These are phyloP conservation scores for Arctium minus DNA, from an alignment of 129 eudicot genomes.

Conservation along the genomic window DNA sequence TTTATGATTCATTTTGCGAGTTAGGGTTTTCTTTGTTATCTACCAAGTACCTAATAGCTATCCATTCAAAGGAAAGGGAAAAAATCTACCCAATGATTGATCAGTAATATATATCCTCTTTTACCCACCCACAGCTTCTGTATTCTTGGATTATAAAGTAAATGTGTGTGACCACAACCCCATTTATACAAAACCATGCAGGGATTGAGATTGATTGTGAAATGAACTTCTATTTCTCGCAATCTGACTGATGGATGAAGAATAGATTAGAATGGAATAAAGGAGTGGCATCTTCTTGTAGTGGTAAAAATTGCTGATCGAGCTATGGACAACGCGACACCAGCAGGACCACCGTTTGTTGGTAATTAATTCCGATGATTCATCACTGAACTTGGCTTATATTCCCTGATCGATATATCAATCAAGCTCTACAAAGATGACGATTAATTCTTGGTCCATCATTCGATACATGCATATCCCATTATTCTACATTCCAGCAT, in stretches of 20 bases:
- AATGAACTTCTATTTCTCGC: background rate
- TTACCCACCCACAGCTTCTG: slow-evolving; percentile 15
- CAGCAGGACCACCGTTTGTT: slow-evolving; percentile 19
- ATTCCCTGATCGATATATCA: background rate
- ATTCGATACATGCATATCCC: background rate
- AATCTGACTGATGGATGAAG: background rate
- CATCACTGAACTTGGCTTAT: slow-evolving; percentile 5
- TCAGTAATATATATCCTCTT: background rate
- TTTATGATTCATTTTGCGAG: slow-evolving; percentile 19
- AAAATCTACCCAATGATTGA: slow-evolving; percentile 6
- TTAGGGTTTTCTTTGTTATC: slow-evolving; percentile 26
- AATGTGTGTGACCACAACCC: slow-evolving; percentile 36
- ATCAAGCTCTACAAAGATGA: slow-evolving; percentile 3
- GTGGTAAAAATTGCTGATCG: slow-evolving; percentile 13
- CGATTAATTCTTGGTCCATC: slow-evolving; percentile 18
- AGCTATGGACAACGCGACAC: slow-evolving; percentile 25
- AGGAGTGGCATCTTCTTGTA: slow-evolving; percentile 21
- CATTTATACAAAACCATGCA: slow-evolving; percentile 10
- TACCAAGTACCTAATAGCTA: slow-evolving; percentile 15
- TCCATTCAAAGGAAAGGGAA: background rate
- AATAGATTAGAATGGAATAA: slow-evolving; percentile 43
- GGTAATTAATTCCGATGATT: slow-evolving; percentile 21
- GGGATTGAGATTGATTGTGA: slow-evolving; percentile 10
- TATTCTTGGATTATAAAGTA: slow-evolving; percentile 17
- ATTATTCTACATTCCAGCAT: background rate